Evolutionary conservation across 495 filamentous ascomycete genomes (phyloP), one percentile per base, ranked within the genome.

Genomic region (Penicillium desertorum): DNA sequence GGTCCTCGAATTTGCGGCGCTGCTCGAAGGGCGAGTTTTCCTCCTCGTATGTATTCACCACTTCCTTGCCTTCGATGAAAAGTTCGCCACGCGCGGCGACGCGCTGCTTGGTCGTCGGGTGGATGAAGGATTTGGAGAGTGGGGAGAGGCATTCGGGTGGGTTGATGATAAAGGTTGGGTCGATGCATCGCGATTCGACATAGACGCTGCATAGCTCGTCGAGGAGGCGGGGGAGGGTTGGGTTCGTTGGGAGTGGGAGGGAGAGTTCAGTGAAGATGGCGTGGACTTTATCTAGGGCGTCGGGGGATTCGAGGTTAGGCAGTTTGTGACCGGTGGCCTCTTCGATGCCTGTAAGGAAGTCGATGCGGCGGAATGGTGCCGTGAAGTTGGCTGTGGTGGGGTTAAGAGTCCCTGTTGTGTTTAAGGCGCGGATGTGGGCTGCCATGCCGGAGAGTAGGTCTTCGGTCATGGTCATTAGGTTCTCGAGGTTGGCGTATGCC

Each of bases 31-130:
- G 95, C 44, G 89, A 89, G 72, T 98, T 98, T 73, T 98, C 94
- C 74, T 98, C 94, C 73, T 98, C 94, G 76, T 98, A 98, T 65
- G 88, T 90, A 70, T 98, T 98, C 9, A 93, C 89, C 32, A 96
- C 74, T 65, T 98, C 94, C 45, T 80, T 79, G 14, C 87, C 85
- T 41, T 81, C 68, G 64, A 96, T 82, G 74, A 97, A 98, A 37
- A 98, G 84, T 69, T 98, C 94, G 3, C 87, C 89, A 41, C 94
- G 86, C 3, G 90, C 89, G 3, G 91, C 86, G 16, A 91, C 83
- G 42, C 66, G 71, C 60, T 96, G 91, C n/a, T 78, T 71, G 0
- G 83, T 89, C 2, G 64, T 66, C 1, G 83, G 80, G 54, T 81
- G 72, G 22, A 60, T 54, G 75, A 91, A 95, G 27, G 88, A 90